Conservation (phyloP, 2,329 filamentous ascomycete genomes). For the Byssochlamys sp. region DNA sequence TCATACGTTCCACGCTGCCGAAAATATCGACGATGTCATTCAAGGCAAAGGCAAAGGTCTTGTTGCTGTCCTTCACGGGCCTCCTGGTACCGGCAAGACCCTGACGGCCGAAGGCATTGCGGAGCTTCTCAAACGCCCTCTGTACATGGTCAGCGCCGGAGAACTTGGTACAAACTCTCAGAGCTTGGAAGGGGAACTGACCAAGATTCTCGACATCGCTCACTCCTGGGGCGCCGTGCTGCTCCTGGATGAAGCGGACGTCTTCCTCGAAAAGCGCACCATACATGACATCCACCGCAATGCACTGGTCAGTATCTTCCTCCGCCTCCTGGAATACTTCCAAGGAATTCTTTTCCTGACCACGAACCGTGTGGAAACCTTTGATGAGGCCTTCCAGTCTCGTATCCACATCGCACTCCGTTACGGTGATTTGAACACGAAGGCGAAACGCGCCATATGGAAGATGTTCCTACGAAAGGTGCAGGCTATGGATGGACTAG, state of each 20-base stretch:
- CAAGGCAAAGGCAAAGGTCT: conserved; percentile 79
- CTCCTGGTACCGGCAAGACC: conserved; percentile 80
- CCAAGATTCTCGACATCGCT: conserved; percentile 76
- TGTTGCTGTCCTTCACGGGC: conserved; percentile 71
- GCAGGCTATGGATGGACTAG: conserved; percentile 52
- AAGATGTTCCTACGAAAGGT: conserved; percentile 72
- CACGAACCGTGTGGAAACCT: conserved; percentile 75
- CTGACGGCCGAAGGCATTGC: conserved; percentile 79
- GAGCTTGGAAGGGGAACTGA: conserved; percentile 64
- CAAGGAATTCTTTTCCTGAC: conserved; percentile 84
- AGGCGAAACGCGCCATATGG: conserved; percentile 72
- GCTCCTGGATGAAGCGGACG: conserved; percentile 75
- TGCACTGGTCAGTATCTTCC: conserved; percentile 75
- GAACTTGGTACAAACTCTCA: conserved; percentile 71
- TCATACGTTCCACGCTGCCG: conserved; percentile 70
- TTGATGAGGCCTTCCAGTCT: conserved; percentile 82
- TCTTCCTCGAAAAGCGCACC: conserved; percentile 73
- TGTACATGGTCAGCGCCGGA: conserved; percentile 75
- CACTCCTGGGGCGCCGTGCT: conserved; percentile 79
- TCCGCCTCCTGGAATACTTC: conserved; percentile 81
- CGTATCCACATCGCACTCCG: conserved; percentile 76
- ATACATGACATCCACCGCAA: conserved; percentile 79
- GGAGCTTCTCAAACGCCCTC: conserved; percentile 67
- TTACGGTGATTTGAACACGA: conserved; percentile 63
- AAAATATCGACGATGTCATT: conserved; percentile 74